Base-by-base conservation (phyloP, 441 rosid species). In the Arabidopsis hybrid region DNA sequence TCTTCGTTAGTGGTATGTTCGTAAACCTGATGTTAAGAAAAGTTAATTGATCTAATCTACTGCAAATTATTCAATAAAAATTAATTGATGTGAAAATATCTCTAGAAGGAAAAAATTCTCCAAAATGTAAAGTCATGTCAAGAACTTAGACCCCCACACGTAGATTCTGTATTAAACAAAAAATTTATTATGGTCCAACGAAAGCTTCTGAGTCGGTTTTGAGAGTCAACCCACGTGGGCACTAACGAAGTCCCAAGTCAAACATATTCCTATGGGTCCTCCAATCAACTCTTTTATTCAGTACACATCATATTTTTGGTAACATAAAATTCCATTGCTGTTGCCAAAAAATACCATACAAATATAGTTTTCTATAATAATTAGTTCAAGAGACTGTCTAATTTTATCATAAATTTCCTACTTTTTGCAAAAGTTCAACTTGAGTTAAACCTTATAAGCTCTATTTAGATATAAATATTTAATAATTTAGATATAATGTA, bases 211-310 rank as follows among this genome's bases (percentile, higher is more conserved):
- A 13, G 75, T 63, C 55, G 65, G 71, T 65, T 64, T 71, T 71
- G 55, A 58, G 67, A 58, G 76, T 76, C 80, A 71, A 21, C 76
- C 4, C 80, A 76, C 80, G 80, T 76, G 80, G 47, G 76, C 62
- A 76, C 49, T 49, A 46, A 1, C 6, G 0, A 57, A 70, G 80
- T 76, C 51, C 12, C 6, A 49, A 49, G 53, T 49, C 79, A 76
- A 43, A 46, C 66, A 76, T 49, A 76, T 76, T 76, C 80, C 17
- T 4, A 2, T 21, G 74, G 80, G 16, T 38, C 76, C 62, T 38
- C 13, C 53, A 53, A 64, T 65, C 65, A 69, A 36, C 74, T 75
- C 17, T 56, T 58, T 76, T 69, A 76, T 55, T 43, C 59, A n/a
- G 16, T 65, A 57, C 34, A 70, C 67, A 70, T 51, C 35, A 39